Evolutionary conservation across 1,284 basidiomycete genomes (phyloP), one percentile per base, ranked within the genome.

Genomic region (Pholiota adiposa): DNA sequence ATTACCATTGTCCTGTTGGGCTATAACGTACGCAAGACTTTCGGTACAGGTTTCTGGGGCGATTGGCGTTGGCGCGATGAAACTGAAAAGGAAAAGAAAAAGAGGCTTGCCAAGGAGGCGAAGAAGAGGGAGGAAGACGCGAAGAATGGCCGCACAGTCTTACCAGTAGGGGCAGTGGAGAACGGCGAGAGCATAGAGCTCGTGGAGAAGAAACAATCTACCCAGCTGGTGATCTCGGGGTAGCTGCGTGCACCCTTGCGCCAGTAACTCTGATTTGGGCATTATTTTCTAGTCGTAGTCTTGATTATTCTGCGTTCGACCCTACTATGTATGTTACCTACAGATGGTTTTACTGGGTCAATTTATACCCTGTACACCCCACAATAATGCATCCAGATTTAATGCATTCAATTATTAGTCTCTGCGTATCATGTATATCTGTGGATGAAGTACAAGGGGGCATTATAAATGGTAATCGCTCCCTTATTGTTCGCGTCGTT

Each of bases 11-110:
- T 75, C 18, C 58, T 81, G 18, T 61, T 79, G 9, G 51, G 62
- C 5, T 64, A 74, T 41, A 79, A 81, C 58, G 66, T 73, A 8
- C 71, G 76, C 23, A 65, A 74, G 60, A 69, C 67, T 51, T 79
- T 76, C 59, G 72, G 71, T 11, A 79, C 80, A 1, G 79, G 79
- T 7, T 23, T 63, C 8, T 63, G 40, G 38, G 51, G 38, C 5
- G 51, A 53, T 18, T 53, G 38, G 36, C 36, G 51, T 8, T 43
- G 38, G 38, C 23, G 7, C 3, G 54, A 46, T 36, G 36, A 31
- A 4, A 46, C 19, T 7, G 29, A 49, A 9, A 48, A 18, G 11
- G 29, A 56, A n/a, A 25, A 51, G 16, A 8, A 46, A n/a, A n/a
- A 34, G 60, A 69, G 33, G 65, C 71, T 54, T 61, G 60, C 16